These are phyloP conservation scores for Candida sp. DNA, from an alignment of 1,139 yeast species.

Conservation along the genomic window DNA sequence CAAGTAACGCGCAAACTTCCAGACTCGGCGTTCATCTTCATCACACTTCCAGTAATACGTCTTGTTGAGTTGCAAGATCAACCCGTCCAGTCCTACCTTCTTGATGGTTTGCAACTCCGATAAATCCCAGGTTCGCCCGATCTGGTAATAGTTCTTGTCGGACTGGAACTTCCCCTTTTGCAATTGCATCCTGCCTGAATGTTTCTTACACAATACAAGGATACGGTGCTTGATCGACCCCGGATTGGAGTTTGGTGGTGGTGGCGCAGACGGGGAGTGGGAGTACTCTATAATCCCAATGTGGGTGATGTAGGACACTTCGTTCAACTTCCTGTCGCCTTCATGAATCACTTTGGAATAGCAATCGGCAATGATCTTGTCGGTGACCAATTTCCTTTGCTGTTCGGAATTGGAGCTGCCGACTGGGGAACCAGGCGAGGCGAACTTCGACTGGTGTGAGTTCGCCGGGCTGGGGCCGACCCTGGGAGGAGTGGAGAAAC, in stretches of 20 bases:
- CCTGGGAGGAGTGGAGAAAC: not conserved
- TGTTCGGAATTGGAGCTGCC: constrained; percentile 12
- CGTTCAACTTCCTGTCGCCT: constrained; percentile 34
- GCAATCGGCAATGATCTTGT: constrained; percentile 45
- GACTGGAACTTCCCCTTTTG: constrained; percentile 89
- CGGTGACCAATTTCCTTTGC: constrained; percentile 24
- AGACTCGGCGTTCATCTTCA: constrained; percentile 64
- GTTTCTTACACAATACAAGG: constrained; percentile 44
- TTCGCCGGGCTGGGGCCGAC: not conserved
- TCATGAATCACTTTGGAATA: constrained; percentile 37
- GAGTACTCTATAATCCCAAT: constrained; percentile 43
- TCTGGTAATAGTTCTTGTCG: constrained; percentile 73
- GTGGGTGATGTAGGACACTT: constrained; percentile 42
- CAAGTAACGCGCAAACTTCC: constrained; percentile 62
- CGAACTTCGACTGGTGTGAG: not conserved
- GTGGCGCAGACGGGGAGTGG: constrained; percentile 42
- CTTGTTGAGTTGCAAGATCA: constrained; percentile 70
- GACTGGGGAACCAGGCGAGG: constrained; percentile 11
- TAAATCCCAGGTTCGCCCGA: constrained; percentile 94
- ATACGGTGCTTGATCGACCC: constrained; percentile 46
- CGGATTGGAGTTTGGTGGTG: constrained; percentile 34
- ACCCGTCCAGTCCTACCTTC: constrained; percentile 57
- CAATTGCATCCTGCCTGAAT: constrained; percentile 66
- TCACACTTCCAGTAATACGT: constrained; percentile 87
- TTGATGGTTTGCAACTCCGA: constrained; percentile 68